Evolutionary conservation across 2,329 filamentous ascomycete genomes (phyloP), one percentile per base, ranked within the genome.

Genomic region (Teratosphaeriaceae sp.): DNA sequence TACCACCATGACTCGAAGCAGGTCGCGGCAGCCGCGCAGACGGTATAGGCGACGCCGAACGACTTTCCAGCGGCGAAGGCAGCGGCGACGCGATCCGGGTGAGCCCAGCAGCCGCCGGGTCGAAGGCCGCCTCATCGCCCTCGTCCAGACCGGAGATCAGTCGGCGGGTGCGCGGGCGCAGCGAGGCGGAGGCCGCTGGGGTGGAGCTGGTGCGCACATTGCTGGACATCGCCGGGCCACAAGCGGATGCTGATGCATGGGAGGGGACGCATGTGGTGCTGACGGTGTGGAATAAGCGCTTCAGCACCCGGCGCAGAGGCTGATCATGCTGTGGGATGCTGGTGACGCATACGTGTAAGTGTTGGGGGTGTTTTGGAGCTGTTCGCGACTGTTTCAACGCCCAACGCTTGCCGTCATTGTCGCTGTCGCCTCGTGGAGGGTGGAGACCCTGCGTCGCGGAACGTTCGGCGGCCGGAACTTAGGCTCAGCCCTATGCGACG

Each of bases 91-190:
- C 54, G 47, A 52, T 53, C 43, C 56, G 57, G 29, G 42, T 50
- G 38, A 54, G 56, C 36, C 54, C 46, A 36, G 62, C 58, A 52
- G 60, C 63, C 35, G 58, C 54, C 45, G 62, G 63, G 29, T 57
- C 58, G 22, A 61, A 55, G 18, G 48, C 49, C 8, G 56, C 53
- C 40, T 68, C 64, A 27, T 64, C 62, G 43, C 66, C 64, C 45
- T 72, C 69, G 52, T 70, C 67, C 19, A 73, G 52, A 15, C 62
- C 64, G 11, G 71, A 73, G 39, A 74, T 71, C 52, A 74, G 55
- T 45, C 70, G 64, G 29, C 67, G 62, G 27, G 63, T 66, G 30
- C 71, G 64, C 19, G 71, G 71, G 47, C 71, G 65, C 42, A 74
- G 57, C 23, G 68, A 67, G 43, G 65, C 63, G 20, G 60, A 50